These are phyloP conservation scores for Glycyrrhiza uralensis DNA, from an alignment of 306 rosid genomes.

Conservation along the genomic window DNA sequence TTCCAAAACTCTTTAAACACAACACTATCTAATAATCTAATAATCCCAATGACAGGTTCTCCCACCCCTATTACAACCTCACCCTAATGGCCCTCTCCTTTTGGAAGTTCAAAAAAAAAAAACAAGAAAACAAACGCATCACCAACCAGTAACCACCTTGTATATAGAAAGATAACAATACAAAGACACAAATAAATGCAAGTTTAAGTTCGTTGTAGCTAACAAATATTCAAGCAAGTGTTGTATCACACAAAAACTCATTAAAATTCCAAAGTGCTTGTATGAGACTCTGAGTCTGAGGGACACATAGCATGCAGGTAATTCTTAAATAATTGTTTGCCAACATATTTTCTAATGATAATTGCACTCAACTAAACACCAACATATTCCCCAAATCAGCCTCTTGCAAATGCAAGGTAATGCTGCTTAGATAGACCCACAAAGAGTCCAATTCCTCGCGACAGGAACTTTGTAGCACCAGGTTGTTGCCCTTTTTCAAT, in stretches of 20 bases:
- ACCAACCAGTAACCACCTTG: too few relatives aligned
- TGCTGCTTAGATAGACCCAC: not conserved
- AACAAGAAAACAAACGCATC: too few relatives aligned
- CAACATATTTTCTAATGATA: not conserved
- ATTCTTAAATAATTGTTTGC: slow-evolving; percentile 4
- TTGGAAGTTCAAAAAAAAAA: too few relatives aligned
- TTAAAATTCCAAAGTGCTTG: not conserved
- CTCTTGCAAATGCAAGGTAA: not conserved
- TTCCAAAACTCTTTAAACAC: slow-evolving; percentile 15
- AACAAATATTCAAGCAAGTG: slow-evolving; percentile 21
- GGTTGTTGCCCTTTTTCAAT: not conserved
- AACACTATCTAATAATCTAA: slow-evolving; percentile 15
- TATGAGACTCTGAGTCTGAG: not conserved
- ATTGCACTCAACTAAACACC: not conserved
- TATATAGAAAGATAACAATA: too few relatives aligned
- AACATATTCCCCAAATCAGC: not conserved
- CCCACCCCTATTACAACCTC: slow-evolving; percentile 30
- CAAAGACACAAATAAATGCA: slow-evolving; percentile 4
- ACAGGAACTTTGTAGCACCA: not conserved
- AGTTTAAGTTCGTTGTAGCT: not conserved
- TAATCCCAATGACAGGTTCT: slow-evolving; percentile 29
- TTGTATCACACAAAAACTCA: not conserved
- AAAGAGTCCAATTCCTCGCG: not conserved
- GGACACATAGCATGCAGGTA: not conserved
- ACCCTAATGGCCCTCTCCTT: too few relatives aligned